A percentile compares a stretch with the other conserved stretches of the same genome.
Evolutionary conservation across 768 basidiomycete species (phyloP).

Genomic region (Termitomyces sp.): DNA sequence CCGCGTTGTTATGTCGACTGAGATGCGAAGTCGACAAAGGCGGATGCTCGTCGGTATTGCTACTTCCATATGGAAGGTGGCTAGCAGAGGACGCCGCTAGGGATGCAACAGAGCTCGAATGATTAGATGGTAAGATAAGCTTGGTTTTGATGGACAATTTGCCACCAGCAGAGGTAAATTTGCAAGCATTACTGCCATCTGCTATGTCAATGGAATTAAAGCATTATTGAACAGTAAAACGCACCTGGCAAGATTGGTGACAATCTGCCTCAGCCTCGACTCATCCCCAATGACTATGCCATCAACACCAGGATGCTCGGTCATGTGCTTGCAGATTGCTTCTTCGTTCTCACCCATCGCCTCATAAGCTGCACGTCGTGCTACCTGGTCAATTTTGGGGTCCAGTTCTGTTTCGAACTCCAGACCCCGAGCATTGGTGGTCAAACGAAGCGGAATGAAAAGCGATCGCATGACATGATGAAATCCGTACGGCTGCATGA

Average conservation of each 20-base stretch:
- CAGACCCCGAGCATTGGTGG: constrained; percentile 62
- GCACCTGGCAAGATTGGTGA: constrained; percentile 79
- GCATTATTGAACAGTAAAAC: not conserved
- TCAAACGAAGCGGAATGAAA: constrained; percentile 62
- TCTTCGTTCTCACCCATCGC: constrained; percentile 49
- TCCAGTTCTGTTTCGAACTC: constrained; percentile 69
- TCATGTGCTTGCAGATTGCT: constrained; percentile 34
- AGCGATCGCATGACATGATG: constrained; percentile 75
- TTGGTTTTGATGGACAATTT: constrained; percentile 63
- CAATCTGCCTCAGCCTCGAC: constrained; percentile 72
- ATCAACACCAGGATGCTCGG: constrained; percentile 43
- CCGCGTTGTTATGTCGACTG: constrained; percentile 46
- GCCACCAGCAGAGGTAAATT: constrained; percentile 71
- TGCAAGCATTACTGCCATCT: constrained; percentile 64
- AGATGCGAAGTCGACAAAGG: constrained; percentile 36
- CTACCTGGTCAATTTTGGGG: constrained; percentile 59
- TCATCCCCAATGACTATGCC: constrained; percentile 83
- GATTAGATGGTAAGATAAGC: constrained; percentile 35
- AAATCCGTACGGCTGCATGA: constrained; percentile 59
- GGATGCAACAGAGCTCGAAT: not conserved
- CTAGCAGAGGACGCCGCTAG: not conserved
- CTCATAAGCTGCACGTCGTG: constrained; percentile 53
- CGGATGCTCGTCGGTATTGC: constrained; percentile 22
- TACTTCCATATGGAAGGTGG: not conserved
- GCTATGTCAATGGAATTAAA: not conserved